Percentiles rank a stretch among this genome's conserved stretches.
Conservation (phyloP, 768 basidiomycete species). For the Strobilomyces dryophilus region DNA sequence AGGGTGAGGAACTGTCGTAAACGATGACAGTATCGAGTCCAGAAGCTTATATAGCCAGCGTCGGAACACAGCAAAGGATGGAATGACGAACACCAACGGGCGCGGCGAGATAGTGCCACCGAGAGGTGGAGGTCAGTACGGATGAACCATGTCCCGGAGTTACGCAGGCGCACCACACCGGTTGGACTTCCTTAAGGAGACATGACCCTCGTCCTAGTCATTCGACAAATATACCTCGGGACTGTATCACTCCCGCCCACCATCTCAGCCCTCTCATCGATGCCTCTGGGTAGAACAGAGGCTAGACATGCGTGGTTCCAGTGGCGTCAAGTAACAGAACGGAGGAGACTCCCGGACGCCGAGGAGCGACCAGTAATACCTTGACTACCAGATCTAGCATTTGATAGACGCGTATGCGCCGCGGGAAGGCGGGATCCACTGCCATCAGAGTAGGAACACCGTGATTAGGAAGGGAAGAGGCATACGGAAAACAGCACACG, state of each 20-base stretch:
- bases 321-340: slow-evolving; percentile 15
- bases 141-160: not conserved
- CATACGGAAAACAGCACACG: not conserved
- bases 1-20: slow-evolving; percentile 3
- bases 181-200: not conserved
- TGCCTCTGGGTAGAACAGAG: slow-evolving; percentile 1
- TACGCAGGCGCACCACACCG: not conserved
- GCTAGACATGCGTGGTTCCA: slow-evolving; percentile 1
- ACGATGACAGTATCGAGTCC: not conserved
- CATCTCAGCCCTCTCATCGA: not conserved
- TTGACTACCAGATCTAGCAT: slow-evolving; percentile 15
- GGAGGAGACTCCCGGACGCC: not conserved
- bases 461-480: not conserved
- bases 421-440: not conserved
- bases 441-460: not conserved
- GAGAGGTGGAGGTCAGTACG: not conserved
- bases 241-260: not conserved
- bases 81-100: not conserved
- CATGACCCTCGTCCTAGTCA: not conserved
- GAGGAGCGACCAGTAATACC: slow-evolving; percentile 8
- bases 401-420: not conserved
- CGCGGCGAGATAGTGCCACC: slow-evolving; percentile 2
- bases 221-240: not conserved
- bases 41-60: slow-evolving; percentile 19
- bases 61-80: slow-evolving; percentile 15